Base-by-base conservation (phyloP, 2,329 filamentous ascomycete genomes). In the Westerdykella aurantiaca region DNA sequence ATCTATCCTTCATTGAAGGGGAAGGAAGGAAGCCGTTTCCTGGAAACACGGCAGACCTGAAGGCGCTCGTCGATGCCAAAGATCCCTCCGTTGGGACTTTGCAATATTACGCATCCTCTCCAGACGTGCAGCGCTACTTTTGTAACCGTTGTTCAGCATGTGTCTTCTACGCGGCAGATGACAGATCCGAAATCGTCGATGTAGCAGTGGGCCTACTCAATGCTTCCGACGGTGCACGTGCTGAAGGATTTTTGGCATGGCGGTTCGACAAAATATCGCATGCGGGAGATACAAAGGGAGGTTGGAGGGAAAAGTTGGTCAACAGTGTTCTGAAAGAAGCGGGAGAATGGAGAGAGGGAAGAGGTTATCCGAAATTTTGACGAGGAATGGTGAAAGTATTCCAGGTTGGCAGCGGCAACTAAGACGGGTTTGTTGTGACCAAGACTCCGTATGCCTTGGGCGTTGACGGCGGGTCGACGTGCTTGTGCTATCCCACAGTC, bases 121-220 rank as follows among this genome's bases (percentile, higher is more conserved):
- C 67, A 0, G 67, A 65, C 12, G 70, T 75, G 0, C 66, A 73
- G 43, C 59, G 75, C 1, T 77, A 75, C 46, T 77, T 73, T 46
- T 79, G 75, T 55, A 66, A 66, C 0, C 60, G 49, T 1, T 78
- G 75, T 56, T 74, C 72, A 0, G 73, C 75, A 0, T 58, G 51
- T 10, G 61, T 76, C 0, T 76, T 78, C 43, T 78, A 73, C 44
- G 64, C 69, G 0, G 54, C 53, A 0, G 68, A 73, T 13, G 55
- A 63, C 4, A 57, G 70, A 2, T 61, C 68, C 0, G 60, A 69
- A 0, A 47, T 72, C 6, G 57, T 76, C 1, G 71, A 76, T 37
- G 43, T 79, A 1, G 69, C 72, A 0, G 48, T 75, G 2, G 75
- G 74, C 0, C 44, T 77, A 4, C 41, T 79, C 2, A 58, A 70